Conservation (phyloP, 768 basidiomycete genomes). For the Trametes gibbosa region DNA sequence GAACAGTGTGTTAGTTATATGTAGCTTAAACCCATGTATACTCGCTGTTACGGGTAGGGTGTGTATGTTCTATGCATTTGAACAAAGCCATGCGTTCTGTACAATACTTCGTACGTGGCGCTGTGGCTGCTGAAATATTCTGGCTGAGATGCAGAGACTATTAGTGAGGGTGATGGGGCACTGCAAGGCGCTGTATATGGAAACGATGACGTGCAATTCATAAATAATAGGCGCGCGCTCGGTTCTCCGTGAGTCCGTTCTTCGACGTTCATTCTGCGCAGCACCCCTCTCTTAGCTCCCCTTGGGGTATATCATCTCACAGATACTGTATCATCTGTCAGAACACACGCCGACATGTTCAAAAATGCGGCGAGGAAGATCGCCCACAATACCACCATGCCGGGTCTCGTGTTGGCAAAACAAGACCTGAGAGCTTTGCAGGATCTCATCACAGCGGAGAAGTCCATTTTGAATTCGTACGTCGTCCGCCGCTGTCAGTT, state of each 20-base stretch:
- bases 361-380: conserved; percentile 75
- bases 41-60: background rate
- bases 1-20: background rate
- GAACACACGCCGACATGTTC: conserved; percentile 54
- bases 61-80: no score
- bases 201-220: background rate
- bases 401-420: conserved; percentile 65
- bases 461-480: conserved; percentile 73
- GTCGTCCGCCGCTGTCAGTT: conserved; percentile 25
- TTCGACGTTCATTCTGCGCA: conserved; percentile 5
- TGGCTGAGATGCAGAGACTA: no score
- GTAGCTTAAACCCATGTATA: background rate
- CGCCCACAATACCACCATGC: conserved; percentile 85
- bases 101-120: no score
- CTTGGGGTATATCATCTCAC: no score
- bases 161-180: background rate
- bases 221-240: no score
- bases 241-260: background rate
- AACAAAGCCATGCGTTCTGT: no score
- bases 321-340: no score
- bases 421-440: conserved; percentile 80
- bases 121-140: no score
- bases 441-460: conserved; percentile 88
- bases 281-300: no score
- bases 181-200: conserved; percentile 6